phyloP scores from a whole-genome alignment of 257 asterid genomes.

The Striga asiatica region DNA sequence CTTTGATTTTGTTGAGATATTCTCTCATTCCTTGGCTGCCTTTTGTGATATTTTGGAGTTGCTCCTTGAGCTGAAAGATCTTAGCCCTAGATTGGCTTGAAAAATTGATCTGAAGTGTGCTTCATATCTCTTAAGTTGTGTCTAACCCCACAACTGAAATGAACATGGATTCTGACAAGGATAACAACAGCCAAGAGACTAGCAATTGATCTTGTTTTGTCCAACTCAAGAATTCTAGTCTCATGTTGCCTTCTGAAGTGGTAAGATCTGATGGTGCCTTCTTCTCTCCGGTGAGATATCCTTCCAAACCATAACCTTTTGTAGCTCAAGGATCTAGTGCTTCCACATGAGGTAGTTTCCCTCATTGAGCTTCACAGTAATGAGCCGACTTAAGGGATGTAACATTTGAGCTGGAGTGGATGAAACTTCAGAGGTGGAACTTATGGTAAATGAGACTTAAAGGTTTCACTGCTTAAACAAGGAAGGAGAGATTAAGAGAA shows the following conservation, averaged over 20 bases:
- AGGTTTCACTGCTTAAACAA: no score
- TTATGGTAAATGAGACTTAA: no score
- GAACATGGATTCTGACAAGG: background rate
- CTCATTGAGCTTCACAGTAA: background rate
- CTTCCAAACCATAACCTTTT: background rate
- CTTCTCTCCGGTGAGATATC: background rate
- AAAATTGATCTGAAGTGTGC: no score
- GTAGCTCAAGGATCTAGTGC: background rate
- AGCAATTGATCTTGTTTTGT: background rate
- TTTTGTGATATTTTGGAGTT: background rate
- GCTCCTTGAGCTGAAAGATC: background rate
- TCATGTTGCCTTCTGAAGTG: background rate
- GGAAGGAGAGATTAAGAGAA: no score
- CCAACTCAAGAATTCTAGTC: background rate
- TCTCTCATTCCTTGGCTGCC: background rate
- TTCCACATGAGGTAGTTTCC: background rate
- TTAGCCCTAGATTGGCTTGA: background rate
- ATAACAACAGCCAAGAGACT: background rate
- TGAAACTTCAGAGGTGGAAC: no score
- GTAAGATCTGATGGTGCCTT: background rate
- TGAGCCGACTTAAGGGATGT: background rate
- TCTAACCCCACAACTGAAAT: background rate
- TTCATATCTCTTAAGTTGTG: background rate
- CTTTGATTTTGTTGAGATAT: no score
- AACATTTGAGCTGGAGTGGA: background rate